Conservation (phyloP, 148 eudicot genomes). For the Diospyros kaki region DNA sequence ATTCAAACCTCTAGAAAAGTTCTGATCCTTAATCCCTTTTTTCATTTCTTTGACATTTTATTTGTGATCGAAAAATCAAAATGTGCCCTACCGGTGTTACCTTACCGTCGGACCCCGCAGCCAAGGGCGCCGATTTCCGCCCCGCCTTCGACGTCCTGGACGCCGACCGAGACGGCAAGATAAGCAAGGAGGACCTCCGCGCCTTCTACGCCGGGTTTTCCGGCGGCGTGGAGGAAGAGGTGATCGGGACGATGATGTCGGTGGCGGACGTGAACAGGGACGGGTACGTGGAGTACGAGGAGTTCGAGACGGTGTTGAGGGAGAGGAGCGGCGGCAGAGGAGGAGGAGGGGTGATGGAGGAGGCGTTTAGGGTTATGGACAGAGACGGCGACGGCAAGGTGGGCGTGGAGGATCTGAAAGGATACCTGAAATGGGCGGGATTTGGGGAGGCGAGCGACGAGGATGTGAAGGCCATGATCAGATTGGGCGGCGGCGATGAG, state of each 20-base stretch:
- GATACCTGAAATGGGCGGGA: slow-evolving; percentile 50
- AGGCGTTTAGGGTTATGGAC: slow-evolving; percentile 71
- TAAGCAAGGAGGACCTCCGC: slow-evolving; percentile 65
- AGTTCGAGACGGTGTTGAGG: slow-evolving; percentile 48
- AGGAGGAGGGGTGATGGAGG: slow-evolving; percentile 48
- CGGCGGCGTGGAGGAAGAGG: slow-evolving; percentile 31
- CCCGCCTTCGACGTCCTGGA: slow-evolving; percentile 73
- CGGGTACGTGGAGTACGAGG: slow-evolving; percentile 64
- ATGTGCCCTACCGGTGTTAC: slow-evolving; percentile 64
- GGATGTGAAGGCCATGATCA: slow-evolving; percentile 73
- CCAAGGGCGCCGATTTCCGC: slow-evolving; percentile 27
- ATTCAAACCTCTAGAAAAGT: too few species aligned
- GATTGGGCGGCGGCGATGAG: slow-evolving; percentile 56
- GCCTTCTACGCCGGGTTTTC: slow-evolving; percentile 37
- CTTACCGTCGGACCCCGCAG: background rate
- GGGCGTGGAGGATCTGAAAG: slow-evolving; percentile 54
- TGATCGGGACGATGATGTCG: slow-evolving; percentile 64
- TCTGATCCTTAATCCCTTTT: too few species aligned
- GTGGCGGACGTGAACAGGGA: slow-evolving; percentile 65
- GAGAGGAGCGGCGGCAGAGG: background rate
- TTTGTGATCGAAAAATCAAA: too few species aligned
- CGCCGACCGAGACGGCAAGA: slow-evolving; percentile 67
- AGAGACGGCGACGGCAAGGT: slow-evolving; percentile 79
- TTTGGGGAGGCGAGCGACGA: slow-evolving; percentile 50
- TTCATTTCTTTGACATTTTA: too few species aligned